Evolutionary conservation across 208 protist genomes (phyloP), one percentile per base, ranked within the genome.

Genomic region (Leishmania braziliensis): DNA sequence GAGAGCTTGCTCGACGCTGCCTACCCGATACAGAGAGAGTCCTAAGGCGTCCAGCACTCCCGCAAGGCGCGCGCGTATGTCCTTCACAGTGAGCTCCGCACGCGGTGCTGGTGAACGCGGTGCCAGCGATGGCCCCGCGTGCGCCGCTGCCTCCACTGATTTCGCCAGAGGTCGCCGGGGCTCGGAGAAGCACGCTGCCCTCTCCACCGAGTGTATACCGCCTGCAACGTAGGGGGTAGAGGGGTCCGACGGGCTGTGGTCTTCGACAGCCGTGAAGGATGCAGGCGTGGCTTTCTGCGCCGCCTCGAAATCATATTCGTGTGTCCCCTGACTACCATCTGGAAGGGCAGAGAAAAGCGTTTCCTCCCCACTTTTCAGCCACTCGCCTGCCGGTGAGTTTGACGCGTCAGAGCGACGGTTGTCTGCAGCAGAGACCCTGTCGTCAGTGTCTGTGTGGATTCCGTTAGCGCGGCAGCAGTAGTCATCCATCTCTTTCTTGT

Each of bases 11-110:
- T 82, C 85, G 66, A 92, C 93, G 82, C 90, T 86, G 60, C 84
- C 84, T 50, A 91, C 85, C 51, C 90, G 91, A 71, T 93, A 97
- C 29, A 96, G 85, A 14, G 91, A 84, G 4, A 96, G 87, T 51
- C 95, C 88, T 14, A 97, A 80, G 1, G 93, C 95, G 66, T 97
- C 95, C 53, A 97, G 84, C 78, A 97, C 88, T 9, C 90, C 90
- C 0, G 88, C 91, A 12, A 97, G 85, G 0, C 95, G 95, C 6
- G 33, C 39, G 69, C 89, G 77, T 43, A 97, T 87, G 23, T 90
- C 86, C 9, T 72, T 63, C 5, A 84, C 79, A 12, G 74, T 77
- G 54, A 91, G 82, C 23, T 66, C 81, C 23, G 23, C 69, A 43
- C 29, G 39, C 26, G 68, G 46, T 20, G 23, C 54, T n/a, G 46